Conservation (phyloP, 352 stramenopile genomes). For the Globisporangium megalacanthum region DNA sequence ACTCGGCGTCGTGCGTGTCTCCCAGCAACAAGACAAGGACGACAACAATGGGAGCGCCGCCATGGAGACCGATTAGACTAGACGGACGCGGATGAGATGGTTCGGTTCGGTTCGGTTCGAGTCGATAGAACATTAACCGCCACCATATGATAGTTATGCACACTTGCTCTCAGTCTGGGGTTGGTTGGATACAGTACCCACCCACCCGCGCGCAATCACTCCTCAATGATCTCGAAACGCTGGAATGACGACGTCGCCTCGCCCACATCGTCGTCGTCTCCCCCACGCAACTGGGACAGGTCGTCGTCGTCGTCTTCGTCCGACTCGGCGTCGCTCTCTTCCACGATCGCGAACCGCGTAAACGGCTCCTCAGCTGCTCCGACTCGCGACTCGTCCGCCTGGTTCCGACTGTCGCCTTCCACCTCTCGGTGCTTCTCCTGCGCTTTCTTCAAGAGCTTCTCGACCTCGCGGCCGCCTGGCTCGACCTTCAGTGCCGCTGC, state of each 20-base stretch:
- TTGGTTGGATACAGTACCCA: neutral
- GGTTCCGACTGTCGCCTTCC: slow-evolving; percentile 54
- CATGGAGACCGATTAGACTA: slow-evolving; percentile 27
- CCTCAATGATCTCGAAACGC: slow-evolving; percentile 52
- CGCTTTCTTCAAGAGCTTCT: slow-evolving; percentile 74
- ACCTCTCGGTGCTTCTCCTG: slow-evolving; percentile 35
- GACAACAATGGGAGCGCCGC: slow-evolving; percentile 18
- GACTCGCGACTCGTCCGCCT: neutral
- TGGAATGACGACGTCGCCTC: slow-evolving; percentile 22
- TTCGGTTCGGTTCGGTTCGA: too few relatives aligned
- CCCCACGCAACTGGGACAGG: slow-evolving; percentile 3
- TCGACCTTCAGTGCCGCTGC: slow-evolving; percentile 58
- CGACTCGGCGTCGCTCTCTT: slow-evolving; percentile 24
- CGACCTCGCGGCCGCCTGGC: slow-evolving; percentile 61
- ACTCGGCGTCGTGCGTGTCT: slow-evolving; percentile 51
- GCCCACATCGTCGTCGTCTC: slow-evolving; percentile 3
- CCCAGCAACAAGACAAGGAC: slow-evolving; percentile 20
- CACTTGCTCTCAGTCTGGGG: neutral
- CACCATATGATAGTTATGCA: neutral
- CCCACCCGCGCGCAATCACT: slow-evolving; percentile 10
- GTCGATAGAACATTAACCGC: neutral
- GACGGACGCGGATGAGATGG: too few relatives aligned
- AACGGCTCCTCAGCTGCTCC: slow-evolving; percentile 18
- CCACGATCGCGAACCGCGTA: slow-evolving; percentile 55
- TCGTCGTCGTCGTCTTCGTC: slow-evolving; percentile 9